Evolutionary conservation across 441 rosid species (phyloP).

Genomic region (Populus hybrid): DNA sequence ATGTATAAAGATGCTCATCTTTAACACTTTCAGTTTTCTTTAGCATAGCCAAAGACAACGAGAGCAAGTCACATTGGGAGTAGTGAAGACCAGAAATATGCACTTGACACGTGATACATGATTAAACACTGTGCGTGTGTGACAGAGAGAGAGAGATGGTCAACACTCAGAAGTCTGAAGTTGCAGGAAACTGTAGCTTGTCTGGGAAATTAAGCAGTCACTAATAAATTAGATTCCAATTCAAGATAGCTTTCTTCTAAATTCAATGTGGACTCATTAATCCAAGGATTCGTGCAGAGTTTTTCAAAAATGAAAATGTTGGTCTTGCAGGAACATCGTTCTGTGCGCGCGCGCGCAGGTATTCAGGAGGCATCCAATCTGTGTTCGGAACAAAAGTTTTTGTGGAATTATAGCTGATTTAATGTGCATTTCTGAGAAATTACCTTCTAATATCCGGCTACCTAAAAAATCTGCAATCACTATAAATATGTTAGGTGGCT

Average conservation of each 20-base stretch:
- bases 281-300: background rate
- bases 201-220: constrained; percentile 9
- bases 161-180: background rate
- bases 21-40: constrained; percentile 10
- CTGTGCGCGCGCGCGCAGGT: background rate
- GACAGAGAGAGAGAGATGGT: background rate
- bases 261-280: background rate
- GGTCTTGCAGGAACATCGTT: background rate
- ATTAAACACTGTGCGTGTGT: background rate
- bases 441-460: background rate
- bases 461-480: constrained; percentile 3
- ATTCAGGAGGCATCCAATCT: background rate
- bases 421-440: background rate
- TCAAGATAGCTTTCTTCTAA: background rate
- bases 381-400: background rate
- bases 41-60: background rate
- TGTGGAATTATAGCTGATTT: background rate
- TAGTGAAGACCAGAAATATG: constrained; percentile 17
- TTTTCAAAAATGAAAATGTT: background rate
- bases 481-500: background rate
- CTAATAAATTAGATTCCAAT: constrained; percentile 1
- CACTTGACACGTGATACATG: constrained; percentile 9
- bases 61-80: constrained; percentile 15
- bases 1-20: constrained; percentile 7
- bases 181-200: constrained; percentile 6